Evolutionary conservation across 805 yeast species (phyloP).

Genomic region (Metschnikowia henanensis): DNA sequence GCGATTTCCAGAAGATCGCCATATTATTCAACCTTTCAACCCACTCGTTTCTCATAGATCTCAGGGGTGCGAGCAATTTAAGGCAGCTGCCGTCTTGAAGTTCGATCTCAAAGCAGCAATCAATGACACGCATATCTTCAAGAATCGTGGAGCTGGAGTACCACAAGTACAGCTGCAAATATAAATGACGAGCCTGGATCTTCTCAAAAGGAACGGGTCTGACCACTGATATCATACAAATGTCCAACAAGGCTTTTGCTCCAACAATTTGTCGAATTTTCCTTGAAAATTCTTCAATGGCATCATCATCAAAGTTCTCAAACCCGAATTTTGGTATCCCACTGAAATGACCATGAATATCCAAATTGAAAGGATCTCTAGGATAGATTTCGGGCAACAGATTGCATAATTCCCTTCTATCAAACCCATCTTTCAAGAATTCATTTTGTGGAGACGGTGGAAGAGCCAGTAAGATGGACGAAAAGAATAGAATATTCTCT

Average conservation of each 20-base stretch:
- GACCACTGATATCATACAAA: slow-evolving; percentile 48
- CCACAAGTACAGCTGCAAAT: slow-evolving; percentile 32
- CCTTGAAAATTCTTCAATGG: slow-evolving; percentile 66
- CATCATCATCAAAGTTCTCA: slow-evolving; percentile 50
- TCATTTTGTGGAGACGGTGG: slow-evolving; percentile 56
- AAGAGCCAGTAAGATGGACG: slow-evolving; percentile 51
- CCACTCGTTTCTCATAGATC: slow-evolving; percentile 63
- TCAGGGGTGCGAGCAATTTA: slow-evolving; percentile 56
- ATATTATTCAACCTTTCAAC: slow-evolving; percentile 46
- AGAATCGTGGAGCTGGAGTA: slow-evolving; percentile 23
- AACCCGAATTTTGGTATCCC: slow-evolving; percentile 61
- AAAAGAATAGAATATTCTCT: slow-evolving; percentile 60
- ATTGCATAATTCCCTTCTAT: slow-evolving; percentile 16
- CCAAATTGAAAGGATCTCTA: slow-evolving; percentile 56
- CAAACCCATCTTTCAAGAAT: slow-evolving; percentile 12
- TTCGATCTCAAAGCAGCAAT: slow-evolving; percentile 54
- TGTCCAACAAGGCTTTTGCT: slow-evolving; percentile 62
- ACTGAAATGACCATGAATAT: slow-evolving; percentile 48
- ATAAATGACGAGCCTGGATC: slow-evolving; percentile 25
- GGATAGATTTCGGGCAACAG: slow-evolving; percentile 40
- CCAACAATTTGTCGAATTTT: slow-evolving; percentile 52
- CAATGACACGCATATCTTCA: slow-evolving; percentile 33
- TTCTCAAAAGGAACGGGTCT: slow-evolving; percentile 26
- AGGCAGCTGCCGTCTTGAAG: slow-evolving; percentile 47
- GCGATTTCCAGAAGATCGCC: slow-evolving; percentile 55